phyloP scores from a whole-genome alignment of 441 rosid genomes.

The Pelargonium australe region DNA sequence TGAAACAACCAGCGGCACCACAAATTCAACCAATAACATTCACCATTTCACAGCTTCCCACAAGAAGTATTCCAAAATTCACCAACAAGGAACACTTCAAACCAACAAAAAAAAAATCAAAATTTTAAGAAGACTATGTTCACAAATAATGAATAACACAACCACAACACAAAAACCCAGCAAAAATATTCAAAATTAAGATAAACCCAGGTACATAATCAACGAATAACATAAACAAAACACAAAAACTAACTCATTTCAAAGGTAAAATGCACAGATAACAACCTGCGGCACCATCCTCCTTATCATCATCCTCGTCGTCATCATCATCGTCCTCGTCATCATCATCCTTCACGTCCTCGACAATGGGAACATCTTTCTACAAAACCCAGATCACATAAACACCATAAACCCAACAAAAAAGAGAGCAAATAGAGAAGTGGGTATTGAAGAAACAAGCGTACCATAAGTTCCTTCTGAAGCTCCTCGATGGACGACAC shows the following conservation, averaged over 20 bases:
- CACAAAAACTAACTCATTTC: not conserved
- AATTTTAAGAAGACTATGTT: not conserved
- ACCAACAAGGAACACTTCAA: not conserved
- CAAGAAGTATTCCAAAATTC: not conserved
- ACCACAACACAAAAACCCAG: not conserved
- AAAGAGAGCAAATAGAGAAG: not conserved
- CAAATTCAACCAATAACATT: too few relatives aligned
- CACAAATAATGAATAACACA: not conserved
- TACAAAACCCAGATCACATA: not conserved
- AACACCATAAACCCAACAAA: not conserved
- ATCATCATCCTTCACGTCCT: conserved; percentile 1
- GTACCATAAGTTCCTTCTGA: conserved; percentile 1
- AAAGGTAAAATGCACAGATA: not conserved
- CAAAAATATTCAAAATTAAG: not conserved
- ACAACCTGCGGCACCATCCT: conserved; percentile 4
- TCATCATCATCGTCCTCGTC: conserved; percentile 1
- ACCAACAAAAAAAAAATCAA: not conserved
- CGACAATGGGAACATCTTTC: conserved; percentile 6
- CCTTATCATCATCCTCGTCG: not conserved
- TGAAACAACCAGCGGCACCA: too few relatives aligned
- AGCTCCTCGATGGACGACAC: not conserved
- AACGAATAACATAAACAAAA: not conserved
- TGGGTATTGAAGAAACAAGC: not conserved
- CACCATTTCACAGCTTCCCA: too few relatives aligned
- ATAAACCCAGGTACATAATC: not conserved